Conservation (phyloP, 2,329 filamentous ascomycete species). For the Chaetomium globosum region DNA sequence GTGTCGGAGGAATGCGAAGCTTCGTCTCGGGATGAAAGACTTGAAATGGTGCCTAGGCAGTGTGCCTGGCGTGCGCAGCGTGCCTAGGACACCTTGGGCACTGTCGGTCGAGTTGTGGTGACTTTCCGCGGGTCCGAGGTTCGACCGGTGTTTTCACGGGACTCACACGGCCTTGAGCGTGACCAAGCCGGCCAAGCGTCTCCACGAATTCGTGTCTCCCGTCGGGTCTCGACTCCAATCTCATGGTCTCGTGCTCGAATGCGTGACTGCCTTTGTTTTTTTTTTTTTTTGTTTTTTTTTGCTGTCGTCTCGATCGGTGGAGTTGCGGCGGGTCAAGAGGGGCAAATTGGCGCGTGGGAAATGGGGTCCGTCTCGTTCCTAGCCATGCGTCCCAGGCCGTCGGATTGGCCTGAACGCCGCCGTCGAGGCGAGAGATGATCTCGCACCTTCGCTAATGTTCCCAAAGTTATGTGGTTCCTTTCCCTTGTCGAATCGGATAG, state of each 20-base stretch:
- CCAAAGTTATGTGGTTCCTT: background rate
- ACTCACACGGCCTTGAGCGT: background rate
- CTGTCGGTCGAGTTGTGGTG: background rate
- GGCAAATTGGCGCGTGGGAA: conserved; percentile 25
- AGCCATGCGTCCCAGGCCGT: background rate
- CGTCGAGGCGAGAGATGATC: background rate
- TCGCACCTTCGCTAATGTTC: background rate
- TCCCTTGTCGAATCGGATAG: background rate
- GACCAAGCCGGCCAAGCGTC: conserved; percentile 30
- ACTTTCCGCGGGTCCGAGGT: background rate
- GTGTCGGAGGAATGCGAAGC: background rate
- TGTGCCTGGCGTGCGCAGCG: too few species aligned
- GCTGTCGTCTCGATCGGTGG: conserved; percentile 26
- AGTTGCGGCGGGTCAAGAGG: conserved; percentile 22
- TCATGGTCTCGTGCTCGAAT: conserved; percentile 33
- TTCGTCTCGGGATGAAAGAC: background rate
- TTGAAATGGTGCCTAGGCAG: background rate
- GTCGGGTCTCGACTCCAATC: conserved; percentile 22
- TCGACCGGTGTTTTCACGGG: background rate
- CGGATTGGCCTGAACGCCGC: background rate
- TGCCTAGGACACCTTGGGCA: background rate
- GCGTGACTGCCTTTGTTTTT: background rate
- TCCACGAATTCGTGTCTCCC: conserved; percentile 27
- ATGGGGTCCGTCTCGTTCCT: background rate
- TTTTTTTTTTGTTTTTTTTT: conserved; percentile 5